A percentile compares a stretch with the other conserved stretches of the same genome.
phyloP scores from a whole-genome alignment of 495 filamentous ascomycete genomes.

The Neohortaea acidophila region DNA sequence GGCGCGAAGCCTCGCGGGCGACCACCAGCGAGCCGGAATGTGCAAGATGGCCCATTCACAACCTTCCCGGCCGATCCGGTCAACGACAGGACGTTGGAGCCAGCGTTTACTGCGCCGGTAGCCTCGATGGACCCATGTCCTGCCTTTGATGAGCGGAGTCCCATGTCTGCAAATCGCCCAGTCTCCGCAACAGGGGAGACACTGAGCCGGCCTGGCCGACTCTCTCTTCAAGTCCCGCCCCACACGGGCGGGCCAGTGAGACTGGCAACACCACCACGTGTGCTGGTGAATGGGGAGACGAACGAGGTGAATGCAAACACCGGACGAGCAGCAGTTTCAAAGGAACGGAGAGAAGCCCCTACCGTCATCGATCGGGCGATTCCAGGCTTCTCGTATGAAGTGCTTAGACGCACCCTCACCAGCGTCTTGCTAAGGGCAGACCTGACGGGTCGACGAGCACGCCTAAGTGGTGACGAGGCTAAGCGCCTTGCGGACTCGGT shows the following conservation, averaged over 20 bases:
- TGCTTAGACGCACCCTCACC: conserved; percentile 24
- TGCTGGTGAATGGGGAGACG: conserved; percentile 10
- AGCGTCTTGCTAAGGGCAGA: conserved; percentile 26
- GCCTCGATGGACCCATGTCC: no score
- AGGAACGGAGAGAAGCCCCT: no score
- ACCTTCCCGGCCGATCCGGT: conserved; percentile 66
- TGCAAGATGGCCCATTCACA: conserved; percentile 66
- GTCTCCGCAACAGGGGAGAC: no score
- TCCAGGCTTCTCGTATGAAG: conserved; percentile 13
- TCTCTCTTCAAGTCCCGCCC: conserved; percentile 71
- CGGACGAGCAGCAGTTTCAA: no score
- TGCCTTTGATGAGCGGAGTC: no score
- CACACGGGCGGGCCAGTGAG: conserved; percentile 58
- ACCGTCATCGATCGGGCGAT: conserved; percentile 1
- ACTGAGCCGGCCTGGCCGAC: conserved; percentile 36
- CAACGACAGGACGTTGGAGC: conserved; percentile 18
- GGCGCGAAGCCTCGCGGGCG: conserved; percentile 68
- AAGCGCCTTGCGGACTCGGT: conserved; percentile 25
- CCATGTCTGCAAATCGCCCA: no score
- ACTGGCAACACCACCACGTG: conserved; percentile 39
- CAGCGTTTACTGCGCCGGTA: no score
- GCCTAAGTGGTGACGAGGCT: conserved; percentile 27
- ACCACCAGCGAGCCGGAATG: conserved; percentile 64
- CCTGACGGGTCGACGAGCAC: conserved; percentile 20
- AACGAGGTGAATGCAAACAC: no score